These are phyloP conservation scores for Monilinia fructigena DNA, from an alignment of 2,329 filamentous ascomycete genomes.

Conservation along the genomic window DNA sequence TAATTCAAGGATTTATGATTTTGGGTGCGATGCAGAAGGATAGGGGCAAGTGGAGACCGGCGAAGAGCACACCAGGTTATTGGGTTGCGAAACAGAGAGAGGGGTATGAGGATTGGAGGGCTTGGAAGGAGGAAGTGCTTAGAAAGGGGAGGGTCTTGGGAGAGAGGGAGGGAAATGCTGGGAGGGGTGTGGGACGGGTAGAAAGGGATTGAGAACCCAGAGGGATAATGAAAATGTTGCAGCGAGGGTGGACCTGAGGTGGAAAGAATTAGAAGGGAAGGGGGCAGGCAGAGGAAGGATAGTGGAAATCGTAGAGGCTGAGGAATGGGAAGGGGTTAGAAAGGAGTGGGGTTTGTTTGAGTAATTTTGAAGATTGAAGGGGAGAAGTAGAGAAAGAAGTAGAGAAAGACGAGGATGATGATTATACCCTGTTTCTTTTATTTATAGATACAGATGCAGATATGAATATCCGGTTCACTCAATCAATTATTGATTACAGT, in stretches of 20 bases:
- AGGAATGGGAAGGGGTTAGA: constrained; percentile 38
- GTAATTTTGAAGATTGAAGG: neutral
- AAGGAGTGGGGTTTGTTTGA: constrained; percentile 38
- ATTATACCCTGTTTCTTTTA: constrained; percentile 13
- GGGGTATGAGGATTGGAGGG: constrained; percentile 61
- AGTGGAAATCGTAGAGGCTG: constrained; percentile 38
- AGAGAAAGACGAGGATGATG: neutral
- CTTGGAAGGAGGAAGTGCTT: constrained; percentile 56
- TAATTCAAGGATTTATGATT: constrained; percentile 57
- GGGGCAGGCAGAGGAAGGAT: constrained; percentile 31
- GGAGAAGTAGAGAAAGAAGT: neutral
- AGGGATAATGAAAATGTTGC: constrained; percentile 28
- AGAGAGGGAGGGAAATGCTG: constrained; percentile 33
- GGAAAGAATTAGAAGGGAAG: constrained; percentile 36
- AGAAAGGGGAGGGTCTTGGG: constrained; percentile 51
- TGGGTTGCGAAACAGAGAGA: constrained; percentile 64
- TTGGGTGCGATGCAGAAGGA: constrained; percentile 57
- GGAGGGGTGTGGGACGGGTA: constrained; percentile 26
- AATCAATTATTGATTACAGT: neutral
- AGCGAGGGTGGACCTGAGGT: constrained; percentile 34
- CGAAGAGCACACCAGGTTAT: constrained; percentile 62
- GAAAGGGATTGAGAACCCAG: constrained; percentile 23
- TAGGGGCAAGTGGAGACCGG: constrained; percentile 64
- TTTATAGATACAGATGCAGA: neutral
- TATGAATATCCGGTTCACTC: neutral